phyloP scores from a whole-genome alignment of 805 yeast genomes.

The Yamadazyma tumulicola region DNA sequence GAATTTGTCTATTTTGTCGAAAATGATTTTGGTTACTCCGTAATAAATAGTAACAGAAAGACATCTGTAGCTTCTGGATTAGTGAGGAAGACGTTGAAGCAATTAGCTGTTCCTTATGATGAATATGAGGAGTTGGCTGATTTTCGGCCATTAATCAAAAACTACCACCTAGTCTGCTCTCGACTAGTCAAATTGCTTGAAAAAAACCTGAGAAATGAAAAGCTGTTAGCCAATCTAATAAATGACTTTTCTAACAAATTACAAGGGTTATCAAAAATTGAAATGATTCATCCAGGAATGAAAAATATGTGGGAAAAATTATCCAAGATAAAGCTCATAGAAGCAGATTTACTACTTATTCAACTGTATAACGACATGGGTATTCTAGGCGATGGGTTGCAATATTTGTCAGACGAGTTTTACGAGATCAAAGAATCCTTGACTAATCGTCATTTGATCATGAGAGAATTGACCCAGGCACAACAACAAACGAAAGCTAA shows the following conservation, averaged over 20 bases:
- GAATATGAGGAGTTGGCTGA: conserved; percentile 76
- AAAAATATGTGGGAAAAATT: conserved; percentile 73
- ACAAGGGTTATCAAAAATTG: conserved; percentile 38
- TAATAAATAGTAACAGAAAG: conserved; percentile 54
- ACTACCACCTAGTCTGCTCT: conserved; percentile 57
- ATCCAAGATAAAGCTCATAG: conserved; percentile 60
- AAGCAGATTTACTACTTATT: conserved; percentile 74
- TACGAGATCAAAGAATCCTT: conserved; percentile 88
- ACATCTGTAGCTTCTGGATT: conserved; percentile 76
- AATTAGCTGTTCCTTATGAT: conserved; percentile 88
- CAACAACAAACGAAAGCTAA: conserved; percentile 68
- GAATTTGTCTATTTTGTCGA: conserved; percentile 84
- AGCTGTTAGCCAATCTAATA: conserved; percentile 44
- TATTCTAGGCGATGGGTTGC: conserved; percentile 71
- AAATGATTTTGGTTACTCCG: conserved; percentile 64
- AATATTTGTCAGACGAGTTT: conserved; percentile 64
- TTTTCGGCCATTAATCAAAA: conserved; percentile 83
- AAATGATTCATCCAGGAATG: conserved; percentile 63
- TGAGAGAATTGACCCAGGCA: conserved; percentile 83
- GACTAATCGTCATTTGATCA: conserved; percentile 86
- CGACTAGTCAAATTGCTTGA: conserved; percentile 53
- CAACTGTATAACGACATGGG: conserved; percentile 72
- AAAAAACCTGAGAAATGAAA: conserved; percentile 53
- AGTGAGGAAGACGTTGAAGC: conserved; percentile 85
- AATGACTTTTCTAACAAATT: conserved; percentile 47